Evolutionary conservation across 2,329 filamentous ascomycete species (phyloP).

Genomic region (Xylariales sp.): DNA sequence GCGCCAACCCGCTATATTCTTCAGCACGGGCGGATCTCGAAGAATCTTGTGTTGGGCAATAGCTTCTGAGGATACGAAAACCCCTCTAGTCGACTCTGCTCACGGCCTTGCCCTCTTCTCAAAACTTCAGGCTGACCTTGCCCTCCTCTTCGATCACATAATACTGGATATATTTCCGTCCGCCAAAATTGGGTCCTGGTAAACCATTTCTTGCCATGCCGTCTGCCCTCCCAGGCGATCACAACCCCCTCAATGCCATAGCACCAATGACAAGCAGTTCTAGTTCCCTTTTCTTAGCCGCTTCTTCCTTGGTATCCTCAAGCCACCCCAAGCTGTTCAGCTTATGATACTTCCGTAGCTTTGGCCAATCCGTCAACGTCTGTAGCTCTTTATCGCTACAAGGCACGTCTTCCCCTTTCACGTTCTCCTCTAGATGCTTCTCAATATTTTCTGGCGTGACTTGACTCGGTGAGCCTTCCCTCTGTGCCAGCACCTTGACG

Average conservation of each 20-base stretch:
- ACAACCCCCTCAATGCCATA: constrained; percentile 70
- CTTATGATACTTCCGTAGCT: constrained; percentile 83
- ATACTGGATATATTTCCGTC: too few species aligned
- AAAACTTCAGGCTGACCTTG: too few species aligned
- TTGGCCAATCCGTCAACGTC: constrained; percentile 57
- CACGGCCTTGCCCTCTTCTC: too few species aligned
- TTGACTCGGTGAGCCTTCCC: background rate
- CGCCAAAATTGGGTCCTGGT: too few species aligned
- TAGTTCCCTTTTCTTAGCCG: constrained; percentile 46
- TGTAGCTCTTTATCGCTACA: constrained; percentile 62
- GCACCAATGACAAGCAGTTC: constrained; percentile 68
- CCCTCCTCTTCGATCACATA: too few species aligned
- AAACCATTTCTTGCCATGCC: background rate
- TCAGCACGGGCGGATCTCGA: too few species aligned
- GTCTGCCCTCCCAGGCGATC: constrained; percentile 12
- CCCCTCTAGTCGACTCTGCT: too few species aligned
- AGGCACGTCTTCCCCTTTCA: constrained; percentile 56
- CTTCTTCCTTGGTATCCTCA: constrained; percentile 38
- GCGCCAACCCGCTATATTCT: too few species aligned
- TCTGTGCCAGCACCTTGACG: constrained; percentile 66
- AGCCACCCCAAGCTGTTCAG: constrained; percentile 57
- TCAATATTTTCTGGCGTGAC: constrained; percentile 40
- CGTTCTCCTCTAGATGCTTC: constrained; percentile 53
- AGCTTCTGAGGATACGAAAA: too few species aligned
- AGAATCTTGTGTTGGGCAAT: too few species aligned